A percentile compares a stretch with the other conserved stretches of the same genome.
Conservation (phyloP, 345 rosid species). For the Brassica napus region DNA sequence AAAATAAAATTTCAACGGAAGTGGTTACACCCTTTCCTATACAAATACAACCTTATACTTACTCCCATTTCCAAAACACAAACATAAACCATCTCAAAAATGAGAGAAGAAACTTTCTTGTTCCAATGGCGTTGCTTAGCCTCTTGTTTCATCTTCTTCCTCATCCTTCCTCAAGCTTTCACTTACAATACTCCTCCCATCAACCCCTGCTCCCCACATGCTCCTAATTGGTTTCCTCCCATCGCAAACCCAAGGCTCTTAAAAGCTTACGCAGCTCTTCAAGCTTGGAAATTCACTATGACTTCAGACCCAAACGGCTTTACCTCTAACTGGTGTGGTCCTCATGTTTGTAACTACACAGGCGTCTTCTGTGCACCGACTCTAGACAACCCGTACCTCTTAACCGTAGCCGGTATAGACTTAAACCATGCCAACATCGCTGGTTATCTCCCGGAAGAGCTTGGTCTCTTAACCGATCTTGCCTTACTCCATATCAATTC, state of each 20-base stretch:
- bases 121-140: constrained; percentile 22
- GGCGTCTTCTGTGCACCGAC: constrained; percentile 83
- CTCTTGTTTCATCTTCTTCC: constrained; percentile 5
- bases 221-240: constrained; percentile 24
- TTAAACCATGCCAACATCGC: constrained; percentile 70
- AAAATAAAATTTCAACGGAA: constrained; percentile 24
- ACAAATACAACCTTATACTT: constrained; percentile 29
- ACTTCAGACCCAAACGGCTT: constrained; percentile 67
- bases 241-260: constrained; percentile 62
- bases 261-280: constrained; percentile 68
- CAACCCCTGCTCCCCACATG: constrained; percentile 27
- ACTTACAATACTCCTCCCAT: constrained; percentile 22
- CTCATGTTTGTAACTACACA: constrained; percentile 81
- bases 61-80: constrained; percentile 18
- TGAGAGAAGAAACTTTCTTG: constrained; percentile 29
- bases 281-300: constrained; percentile 72
- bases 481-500: constrained; percentile 79
- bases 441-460: constrained; percentile 65
- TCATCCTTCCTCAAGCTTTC: constrained; percentile 32
- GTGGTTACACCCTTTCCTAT: constrained; percentile 29
- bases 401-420: constrained; percentile 84
- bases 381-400: constrained; percentile 48
- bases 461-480: constrained; percentile 73
- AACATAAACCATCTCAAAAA: constrained; percentile 9
- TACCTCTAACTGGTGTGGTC: constrained; percentile 75